These are phyloP conservation scores for Gaultheria prostrata DNA, from an alignment of 148 eudicot genomes.

Conservation along the genomic window DNA sequence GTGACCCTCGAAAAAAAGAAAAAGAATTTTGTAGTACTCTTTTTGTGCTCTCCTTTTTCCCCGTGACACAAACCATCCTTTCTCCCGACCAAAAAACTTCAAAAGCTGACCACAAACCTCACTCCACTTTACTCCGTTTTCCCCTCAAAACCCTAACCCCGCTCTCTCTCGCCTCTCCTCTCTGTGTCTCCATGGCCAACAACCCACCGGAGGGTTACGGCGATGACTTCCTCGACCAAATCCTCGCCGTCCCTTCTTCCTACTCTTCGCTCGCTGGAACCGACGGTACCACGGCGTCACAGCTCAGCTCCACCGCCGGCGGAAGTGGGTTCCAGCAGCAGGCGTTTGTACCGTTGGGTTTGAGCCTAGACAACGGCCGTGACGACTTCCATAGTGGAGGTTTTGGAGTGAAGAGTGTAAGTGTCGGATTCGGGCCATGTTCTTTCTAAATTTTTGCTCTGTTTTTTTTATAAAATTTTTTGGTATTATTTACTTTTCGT, in stretches of 20 bases:
- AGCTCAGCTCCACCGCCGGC: conserved; percentile 6
- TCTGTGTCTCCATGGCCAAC: conserved; percentile 22
- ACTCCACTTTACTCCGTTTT: neutral
- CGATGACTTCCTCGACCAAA: conserved; percentile 54
- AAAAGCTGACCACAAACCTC: neutral
- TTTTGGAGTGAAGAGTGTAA: conserved; percentile 23
- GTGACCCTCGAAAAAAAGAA: no score
- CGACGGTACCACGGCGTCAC: conserved; percentile 24
- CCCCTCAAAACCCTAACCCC: neutral
- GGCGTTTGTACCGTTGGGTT: conserved; percentile 36
- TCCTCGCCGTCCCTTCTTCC: conserved; percentile 36
- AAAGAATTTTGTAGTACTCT: no score
- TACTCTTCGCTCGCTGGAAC: conserved; percentile 23
- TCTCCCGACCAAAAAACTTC: neutral
- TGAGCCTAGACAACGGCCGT: conserved; percentile 42
- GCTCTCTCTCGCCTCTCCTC: neutral
- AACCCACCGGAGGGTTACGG: conserved; percentile 39
- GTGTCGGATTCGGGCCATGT: neutral
- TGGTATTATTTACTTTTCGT: no score
- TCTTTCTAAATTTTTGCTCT: neutral
- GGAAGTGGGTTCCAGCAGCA: conserved; percentile 20
- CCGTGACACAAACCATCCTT: neutral
- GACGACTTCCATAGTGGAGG: conserved; percentile 24
- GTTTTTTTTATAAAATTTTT: neutral
- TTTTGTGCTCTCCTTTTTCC: no score